Base-by-base conservation (phyloP, 257 asterid genomes). In the Thymus quinquecostatus region DNA sequence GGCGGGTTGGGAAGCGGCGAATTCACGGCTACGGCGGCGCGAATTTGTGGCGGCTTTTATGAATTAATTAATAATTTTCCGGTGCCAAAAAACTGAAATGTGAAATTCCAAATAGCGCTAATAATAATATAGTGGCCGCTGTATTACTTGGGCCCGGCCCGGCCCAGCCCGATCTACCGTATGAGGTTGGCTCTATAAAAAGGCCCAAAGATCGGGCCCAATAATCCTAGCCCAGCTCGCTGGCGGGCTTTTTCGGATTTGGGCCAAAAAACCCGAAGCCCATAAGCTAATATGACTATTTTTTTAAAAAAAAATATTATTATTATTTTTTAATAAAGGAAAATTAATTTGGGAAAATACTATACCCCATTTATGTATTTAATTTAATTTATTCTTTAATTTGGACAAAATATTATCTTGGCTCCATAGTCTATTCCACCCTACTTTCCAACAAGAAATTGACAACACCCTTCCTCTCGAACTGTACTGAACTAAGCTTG, bases 401-500 rank as follows among this genome's bases (percentile, higher is more conserved):
- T 14, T 11, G 6, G 59, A 53, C 32, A 27, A 53, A 53, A 7
- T 54, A 8, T 28, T 54, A 27, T 27, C 13, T 54, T 54, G n/a
- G 59, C 59, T 53, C 10, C 54, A 48, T 36, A n/a, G 9, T 55
- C 60, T 6, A 48, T 4, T 56, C 40, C n/a, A 10, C 13, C 7
- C 30, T 33, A 41, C 32, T 27, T 45, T 48, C 70, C 71, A 64
- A 50, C 69, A 59, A 38, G 53, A 66, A 71, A 64, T 68, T 63
- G 79, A 74, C 79, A 57, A 68, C 67, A 45, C 54, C 62, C 43
- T 66, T 48, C 28, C 49, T 14, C 5, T 40, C 21, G 21, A 21
- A 21, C 21, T 21, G 21, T 21, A 21, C 21, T 44, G 3, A 50
- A n/a, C 6, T 49, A 11, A 44, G 59, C 72, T 69, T 44, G 54